Evolutionary conservation across 2,329 filamentous ascomycete genomes (phyloP).

Genomic region (Emericellopsis atlantica): DNA sequence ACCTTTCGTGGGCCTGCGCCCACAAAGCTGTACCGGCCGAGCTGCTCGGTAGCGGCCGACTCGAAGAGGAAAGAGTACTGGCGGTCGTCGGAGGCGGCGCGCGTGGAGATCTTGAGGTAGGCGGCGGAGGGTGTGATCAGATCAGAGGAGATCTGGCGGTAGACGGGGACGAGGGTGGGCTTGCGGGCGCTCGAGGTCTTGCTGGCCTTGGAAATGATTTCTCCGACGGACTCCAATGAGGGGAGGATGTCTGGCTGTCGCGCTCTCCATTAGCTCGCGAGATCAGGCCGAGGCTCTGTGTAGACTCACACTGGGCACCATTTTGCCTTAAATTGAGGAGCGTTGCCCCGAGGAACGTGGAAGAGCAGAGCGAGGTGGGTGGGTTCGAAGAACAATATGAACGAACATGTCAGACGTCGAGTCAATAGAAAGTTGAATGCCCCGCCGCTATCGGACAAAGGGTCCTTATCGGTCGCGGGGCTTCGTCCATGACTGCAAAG

Average conservation of each 20-base stretch:
- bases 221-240: conserved; percentile 31
- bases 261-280: neutral
- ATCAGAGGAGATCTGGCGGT: conserved; percentile 78
- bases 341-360: too few species aligned
- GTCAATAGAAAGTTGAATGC: neutral
- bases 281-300: neutral
- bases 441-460: conserved; percentile 3
- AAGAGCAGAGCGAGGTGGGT: neutral
- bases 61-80: conserved; percentile 91
- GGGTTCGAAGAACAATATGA: neutral
- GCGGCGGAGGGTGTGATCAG: conserved; percentile 90
- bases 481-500: neutral
- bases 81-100: conserved; percentile 32
- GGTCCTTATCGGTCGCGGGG: neutral
- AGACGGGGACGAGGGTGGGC: conserved; percentile 69
- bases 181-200: conserved; percentile 9
- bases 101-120: conserved; percentile 79
- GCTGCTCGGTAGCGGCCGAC: conserved; percentile 84
- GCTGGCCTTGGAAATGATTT: conserved; percentile 24
- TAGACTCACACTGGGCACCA: conserved; percentile 1
- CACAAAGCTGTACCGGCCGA: conserved; percentile 92
- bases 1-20: conserved; percentile 71
- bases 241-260: conserved; percentile 27
- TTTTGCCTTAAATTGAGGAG: neutral
- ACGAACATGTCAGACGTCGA: too few species aligned